phyloP scores from a whole-genome alignment of 2,329 filamentous ascomycete genomes.

The Aureobasidium zeae region DNA sequence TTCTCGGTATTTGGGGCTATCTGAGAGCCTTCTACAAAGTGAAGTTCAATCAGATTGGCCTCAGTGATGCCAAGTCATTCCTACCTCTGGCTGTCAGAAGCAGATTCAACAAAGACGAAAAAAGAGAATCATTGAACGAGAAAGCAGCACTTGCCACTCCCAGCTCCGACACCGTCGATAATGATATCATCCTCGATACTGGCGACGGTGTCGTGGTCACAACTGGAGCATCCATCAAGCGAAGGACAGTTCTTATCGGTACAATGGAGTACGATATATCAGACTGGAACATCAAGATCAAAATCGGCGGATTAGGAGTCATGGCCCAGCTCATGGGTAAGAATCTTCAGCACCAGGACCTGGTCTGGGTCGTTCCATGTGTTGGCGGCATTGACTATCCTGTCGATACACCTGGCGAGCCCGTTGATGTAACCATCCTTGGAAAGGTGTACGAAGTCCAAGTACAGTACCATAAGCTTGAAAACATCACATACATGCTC shows the following conservation, averaged over 20 bases:
- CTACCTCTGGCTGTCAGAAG: slow-evolving; percentile 29
- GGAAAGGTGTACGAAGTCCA: slow-evolving; percentile 52
- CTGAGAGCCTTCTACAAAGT: slow-evolving; percentile 54
- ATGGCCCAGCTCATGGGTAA: slow-evolving; percentile 64
- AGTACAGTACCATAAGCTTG: slow-evolving; percentile 53
- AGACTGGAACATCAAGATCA: slow-evolving; percentile 62
- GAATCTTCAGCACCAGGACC: slow-evolving; percentile 53
- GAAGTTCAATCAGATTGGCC: slow-evolving; percentile 52
- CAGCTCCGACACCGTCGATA: slow-evolving; percentile 25
- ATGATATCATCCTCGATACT: not conserved
- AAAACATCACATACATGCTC: slow-evolving; percentile 60
- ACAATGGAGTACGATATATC: slow-evolving; percentile 66
- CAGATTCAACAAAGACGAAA: slow-evolving; percentile 23
- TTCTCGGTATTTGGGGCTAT: slow-evolving; percentile 46
- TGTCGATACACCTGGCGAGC: slow-evolving; percentile 47
- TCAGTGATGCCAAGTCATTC: slow-evolving; percentile 41
- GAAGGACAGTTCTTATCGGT: slow-evolving; percentile 54
- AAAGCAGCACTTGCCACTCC: slow-evolving; percentile 26
- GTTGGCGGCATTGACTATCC: slow-evolving; percentile 58
- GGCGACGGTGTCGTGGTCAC: not conserved
- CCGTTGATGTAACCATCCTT: slow-evolving; percentile 54
- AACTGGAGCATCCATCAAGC: slow-evolving; percentile 18
- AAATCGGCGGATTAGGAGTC: slow-evolving; percentile 60
- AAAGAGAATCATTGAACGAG: slow-evolving; percentile 25
- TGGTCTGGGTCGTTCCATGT: slow-evolving; percentile 47